Evolutionary conservation across 805 yeast species (phyloP).

Genomic region (Cyberlindnera xishuangbannaensis): DNA sequence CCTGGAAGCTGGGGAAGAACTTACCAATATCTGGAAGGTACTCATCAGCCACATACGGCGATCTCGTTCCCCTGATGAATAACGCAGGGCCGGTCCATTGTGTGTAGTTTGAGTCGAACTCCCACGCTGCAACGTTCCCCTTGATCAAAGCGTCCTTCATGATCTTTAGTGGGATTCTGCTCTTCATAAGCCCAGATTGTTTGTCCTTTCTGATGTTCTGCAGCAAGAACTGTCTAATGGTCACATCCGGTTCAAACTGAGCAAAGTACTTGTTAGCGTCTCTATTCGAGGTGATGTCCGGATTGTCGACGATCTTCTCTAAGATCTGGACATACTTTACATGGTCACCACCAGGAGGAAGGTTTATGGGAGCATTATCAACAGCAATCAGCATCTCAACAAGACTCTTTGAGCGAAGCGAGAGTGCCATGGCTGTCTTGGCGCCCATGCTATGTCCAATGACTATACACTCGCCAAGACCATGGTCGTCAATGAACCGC

Average conservation of each 20-base stretch:
- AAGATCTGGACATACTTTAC: slow-evolving; percentile 61
- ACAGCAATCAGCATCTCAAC: slow-evolving; percentile 65
- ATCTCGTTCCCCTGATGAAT: slow-evolving; percentile 73
- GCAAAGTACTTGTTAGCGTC: slow-evolving; percentile 65
- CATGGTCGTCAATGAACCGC: slow-evolving; percentile 43
- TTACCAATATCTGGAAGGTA: slow-evolving; percentile 63
- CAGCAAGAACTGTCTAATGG: slow-evolving; percentile 71
- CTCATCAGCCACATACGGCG: slow-evolving; percentile 80
- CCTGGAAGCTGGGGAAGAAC: slow-evolving; percentile 73
- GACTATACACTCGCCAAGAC: slow-evolving; percentile 45
- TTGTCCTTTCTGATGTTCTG: slow-evolving; percentile 54
- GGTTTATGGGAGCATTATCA: slow-evolving; percentile 84
- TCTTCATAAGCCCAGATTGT: slow-evolving; percentile 27
- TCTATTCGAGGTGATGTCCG: slow-evolving; percentile 41
- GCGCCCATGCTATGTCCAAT: slow-evolving; percentile 93
- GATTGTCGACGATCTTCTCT: slow-evolving; percentile 46
- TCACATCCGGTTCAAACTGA: slow-evolving; percentile 52
- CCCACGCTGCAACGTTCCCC: slow-evolving; percentile 72
- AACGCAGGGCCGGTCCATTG: slow-evolving; percentile 69
- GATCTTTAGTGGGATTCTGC: slow-evolving; percentile 61
- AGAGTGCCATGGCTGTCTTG: slow-evolving; percentile 84
- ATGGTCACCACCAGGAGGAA: slow-evolving; percentile 53
- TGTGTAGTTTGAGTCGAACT: slow-evolving; percentile 47
- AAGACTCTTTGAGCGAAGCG: slow-evolving; percentile 58
- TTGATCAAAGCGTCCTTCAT: slow-evolving; percentile 59